These are phyloP conservation scores for Agarophyton chilense DNA, from an alignment of 23 red algal genomes.

Conservation along the genomic window DNA sequence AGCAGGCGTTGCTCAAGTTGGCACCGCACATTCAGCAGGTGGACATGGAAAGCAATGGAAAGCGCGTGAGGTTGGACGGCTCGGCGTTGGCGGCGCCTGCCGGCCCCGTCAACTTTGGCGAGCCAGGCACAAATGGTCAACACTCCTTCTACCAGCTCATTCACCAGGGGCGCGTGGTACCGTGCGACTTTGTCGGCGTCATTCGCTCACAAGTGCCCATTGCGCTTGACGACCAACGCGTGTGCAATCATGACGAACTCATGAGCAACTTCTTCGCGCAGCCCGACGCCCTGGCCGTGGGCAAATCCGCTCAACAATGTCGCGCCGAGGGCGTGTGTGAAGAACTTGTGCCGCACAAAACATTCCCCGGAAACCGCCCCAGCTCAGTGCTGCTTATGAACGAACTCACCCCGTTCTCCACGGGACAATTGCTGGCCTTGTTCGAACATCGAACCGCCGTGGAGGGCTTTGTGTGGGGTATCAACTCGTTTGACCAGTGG, in stretches of 20 bases:
- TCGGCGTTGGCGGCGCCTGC: conserved; percentile 47
- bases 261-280: conserved; percentile 99
- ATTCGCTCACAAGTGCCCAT: conserved; percentile 81
- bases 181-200: conserved; percentile 97
- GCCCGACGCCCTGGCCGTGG: conserved; percentile 93
- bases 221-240: conserved; percentile 60
- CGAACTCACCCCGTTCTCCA: conserved; percentile 68
- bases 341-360: conserved; percentile 90
- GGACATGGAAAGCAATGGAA: conserved; percentile 99
- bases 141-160: conserved; percentile 99
- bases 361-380: conserved; percentile 88
- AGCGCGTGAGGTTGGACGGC: conserved; percentile 90
- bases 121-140: conserved; percentile 97
- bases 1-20: conserved; percentile 90
- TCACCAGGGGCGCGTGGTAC: conserved; percentile 96
- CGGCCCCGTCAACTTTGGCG: conserved; percentile 94
- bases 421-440: conserved; percentile 86
- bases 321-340: conserved; percentile 81
- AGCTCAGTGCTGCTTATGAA: conserved; percentile 65
- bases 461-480: conserved; percentile 96
- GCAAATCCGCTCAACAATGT: conserved; percentile 91
- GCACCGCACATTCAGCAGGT: conserved; percentile 99
- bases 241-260: conserved; percentile 97
- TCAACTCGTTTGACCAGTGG: conserved; percentile 99
- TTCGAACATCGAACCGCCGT: conserved; percentile 98